These are phyloP conservation scores for Aquilaria yunnanensis DNA, from an alignment of 345 rosid genomes.

Conservation along the genomic window DNA sequence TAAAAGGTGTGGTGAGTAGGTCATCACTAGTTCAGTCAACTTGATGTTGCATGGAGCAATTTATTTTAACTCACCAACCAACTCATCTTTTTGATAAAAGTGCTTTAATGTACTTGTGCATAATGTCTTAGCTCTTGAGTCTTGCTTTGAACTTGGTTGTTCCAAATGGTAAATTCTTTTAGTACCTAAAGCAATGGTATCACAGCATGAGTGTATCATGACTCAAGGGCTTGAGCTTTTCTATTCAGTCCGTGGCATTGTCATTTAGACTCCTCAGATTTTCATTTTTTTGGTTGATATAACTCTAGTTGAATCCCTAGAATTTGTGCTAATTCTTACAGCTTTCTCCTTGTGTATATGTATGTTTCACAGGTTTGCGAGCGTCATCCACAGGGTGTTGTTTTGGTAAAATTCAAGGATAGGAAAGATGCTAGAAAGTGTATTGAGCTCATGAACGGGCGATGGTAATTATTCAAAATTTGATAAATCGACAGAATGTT, in stretches of 20 bases:
- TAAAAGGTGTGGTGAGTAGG: no score
- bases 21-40: background rate
- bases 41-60: background rate
- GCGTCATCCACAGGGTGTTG: conserved; percentile 89
- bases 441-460: conserved; percentile 85
- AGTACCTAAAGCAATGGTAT: no score
- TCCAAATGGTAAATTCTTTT: no score
- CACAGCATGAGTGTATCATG: no score
- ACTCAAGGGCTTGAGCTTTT: no score
- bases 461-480: conserved; percentile 49
- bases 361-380: conserved; percentile 62
- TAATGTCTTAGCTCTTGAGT: no score
- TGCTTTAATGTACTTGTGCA: no score
- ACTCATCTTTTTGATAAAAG: background rate
- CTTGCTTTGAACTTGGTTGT: no score
- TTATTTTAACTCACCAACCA: background rate
- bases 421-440: conserved; percentile 83
- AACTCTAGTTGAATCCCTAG: no score
- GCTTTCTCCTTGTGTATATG: background rate
- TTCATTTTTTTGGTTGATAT: no score
- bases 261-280: background rate
- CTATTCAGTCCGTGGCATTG: no score
- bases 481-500: background rate
- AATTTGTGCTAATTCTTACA: background rate
- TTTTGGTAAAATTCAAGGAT: conserved; percentile 80